Conservation (phyloP, 2,329 filamentous ascomycete genomes). For the Pseudogymnoascus sp. region DNA sequence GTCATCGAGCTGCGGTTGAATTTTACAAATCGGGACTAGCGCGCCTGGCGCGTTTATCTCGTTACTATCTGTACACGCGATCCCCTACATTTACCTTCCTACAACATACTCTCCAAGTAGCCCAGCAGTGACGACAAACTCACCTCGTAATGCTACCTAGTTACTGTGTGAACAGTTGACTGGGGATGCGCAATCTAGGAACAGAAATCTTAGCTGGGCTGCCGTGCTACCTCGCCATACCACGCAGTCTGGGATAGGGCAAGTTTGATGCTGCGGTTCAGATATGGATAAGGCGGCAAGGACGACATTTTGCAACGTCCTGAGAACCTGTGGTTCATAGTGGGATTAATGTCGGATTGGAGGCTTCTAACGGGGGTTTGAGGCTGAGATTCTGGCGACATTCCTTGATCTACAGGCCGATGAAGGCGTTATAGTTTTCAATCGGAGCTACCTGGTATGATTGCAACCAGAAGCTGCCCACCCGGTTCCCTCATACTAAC, state of each 20-base stretch:
- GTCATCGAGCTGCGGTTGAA: conserved; percentile 4
- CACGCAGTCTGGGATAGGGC: not conserved
- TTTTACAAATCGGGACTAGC: conserved; percentile 11
- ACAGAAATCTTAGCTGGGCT: conserved; percentile 32
- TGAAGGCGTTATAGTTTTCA: conserved; percentile 29
- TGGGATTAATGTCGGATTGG: conserved; percentile 12
- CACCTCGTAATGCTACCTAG: conserved; percentile 14
- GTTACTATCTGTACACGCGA: conserved; percentile 13
- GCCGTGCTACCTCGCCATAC: not conserved
- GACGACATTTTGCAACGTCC: conserved; percentile 27
- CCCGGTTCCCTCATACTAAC: not conserved
- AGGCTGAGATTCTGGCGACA: not conserved
- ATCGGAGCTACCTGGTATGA: conserved; percentile 29
- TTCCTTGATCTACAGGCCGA: conserved; percentile 6
- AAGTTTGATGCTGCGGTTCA: not conserved
- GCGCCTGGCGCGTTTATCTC: conserved; percentile 10
- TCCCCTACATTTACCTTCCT: conserved; percentile 10
- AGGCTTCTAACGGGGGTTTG: conserved; percentile 18
- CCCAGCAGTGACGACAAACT: conserved; percentile 29
- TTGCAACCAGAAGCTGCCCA: not conserved
- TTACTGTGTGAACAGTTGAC: conserved; percentile 11
- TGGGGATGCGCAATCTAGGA: conserved; percentile 28
- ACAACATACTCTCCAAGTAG: conserved; percentile 15
- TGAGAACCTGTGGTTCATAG: conserved; percentile 20
- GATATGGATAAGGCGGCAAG: conserved; percentile 16